Percentiles rank a stretch among this genome's conserved stretches.
phyloP scores from a whole-genome alignment of 208 protist species.

The Crithidia thermophila region DNA sequence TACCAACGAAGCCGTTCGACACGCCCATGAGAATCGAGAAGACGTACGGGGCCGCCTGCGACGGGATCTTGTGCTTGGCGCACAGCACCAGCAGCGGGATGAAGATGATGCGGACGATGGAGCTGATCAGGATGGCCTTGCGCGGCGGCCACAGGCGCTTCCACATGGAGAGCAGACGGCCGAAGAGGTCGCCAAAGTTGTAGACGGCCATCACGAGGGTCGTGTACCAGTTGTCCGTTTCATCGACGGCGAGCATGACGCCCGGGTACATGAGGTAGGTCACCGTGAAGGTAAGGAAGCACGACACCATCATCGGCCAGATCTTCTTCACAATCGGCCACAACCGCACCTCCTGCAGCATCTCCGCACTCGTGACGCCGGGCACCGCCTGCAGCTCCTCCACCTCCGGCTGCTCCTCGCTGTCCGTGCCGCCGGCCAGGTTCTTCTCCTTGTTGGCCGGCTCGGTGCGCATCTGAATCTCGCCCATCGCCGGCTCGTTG shows the following conservation, averaged over 20 bases:
- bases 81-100: slow-evolving; percentile 79
- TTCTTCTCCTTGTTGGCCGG: slow-evolving; percentile 1
- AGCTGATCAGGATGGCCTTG: slow-evolving; percentile 39
- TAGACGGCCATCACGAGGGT: slow-evolving; percentile 69
- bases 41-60: slow-evolving; percentile 51
- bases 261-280: slow-evolving; percentile 85
- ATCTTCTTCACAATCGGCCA: slow-evolving; percentile 72
- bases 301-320: slow-evolving; percentile 80
- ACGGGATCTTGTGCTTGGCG: slow-evolving; percentile 53
- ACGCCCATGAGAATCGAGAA: slow-evolving; percentile 52
- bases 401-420: neutral
- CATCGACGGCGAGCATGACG: slow-evolving; percentile 59
- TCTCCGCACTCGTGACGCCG: slow-evolving; percentile 31
- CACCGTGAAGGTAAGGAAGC: slow-evolving; percentile 62
- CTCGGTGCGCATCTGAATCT: slow-evolving; percentile 15
- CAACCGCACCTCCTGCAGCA: slow-evolving; percentile 40
- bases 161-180: slow-evolving; percentile 51
- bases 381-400: slow-evolving; percentile 12
- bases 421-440: slow-evolving; percentile 12
- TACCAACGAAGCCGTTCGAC: slow-evolving; percentile 79
- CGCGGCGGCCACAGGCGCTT: slow-evolving; percentile 50
- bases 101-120: slow-evolving; percentile 57
- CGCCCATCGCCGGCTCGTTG: slow-evolving; percentile 21
- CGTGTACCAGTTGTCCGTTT: slow-evolving; percentile 64
- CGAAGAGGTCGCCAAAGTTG: slow-evolving; percentile 75